Conservation (phyloP, 352 stramenopile genomes). For the Globisporangium cederbergense region DNA sequence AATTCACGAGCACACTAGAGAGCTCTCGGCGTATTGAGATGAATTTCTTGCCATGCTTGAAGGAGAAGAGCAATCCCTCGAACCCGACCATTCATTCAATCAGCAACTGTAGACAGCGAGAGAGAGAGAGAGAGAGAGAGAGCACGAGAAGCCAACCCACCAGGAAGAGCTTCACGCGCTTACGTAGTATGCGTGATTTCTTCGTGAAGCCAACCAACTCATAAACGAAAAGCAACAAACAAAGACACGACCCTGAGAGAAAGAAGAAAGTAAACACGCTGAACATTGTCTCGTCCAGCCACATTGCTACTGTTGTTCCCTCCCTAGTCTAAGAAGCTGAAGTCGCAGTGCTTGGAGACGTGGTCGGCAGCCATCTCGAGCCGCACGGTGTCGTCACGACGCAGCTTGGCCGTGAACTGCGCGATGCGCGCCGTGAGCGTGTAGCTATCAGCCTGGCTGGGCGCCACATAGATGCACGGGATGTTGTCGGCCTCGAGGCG, state of each 20-base stretch:
- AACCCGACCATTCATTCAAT: conserved; percentile 3
- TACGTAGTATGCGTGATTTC: neutral
- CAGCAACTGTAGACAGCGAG: conserved; percentile 13
- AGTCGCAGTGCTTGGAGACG: conserved; percentile 80
- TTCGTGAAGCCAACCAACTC: neutral
- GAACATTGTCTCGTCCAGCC: neutral
- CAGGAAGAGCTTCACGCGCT: too few species aligned
- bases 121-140: neutral
- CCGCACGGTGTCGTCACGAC: conserved; percentile 64
- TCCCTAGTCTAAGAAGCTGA: conserved; percentile 54
- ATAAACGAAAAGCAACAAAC: neutral
- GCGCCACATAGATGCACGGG: conserved; percentile 85
- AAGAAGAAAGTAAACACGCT: neutral
- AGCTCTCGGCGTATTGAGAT: neutral
- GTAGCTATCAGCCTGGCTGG: conserved; percentile 84
- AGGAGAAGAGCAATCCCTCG: neutral
- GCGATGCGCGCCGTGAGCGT: conserved; percentile 76
- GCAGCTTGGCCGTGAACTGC: conserved; percentile 82
- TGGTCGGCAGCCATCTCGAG: conserved; percentile 79
- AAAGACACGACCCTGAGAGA: conserved; percentile 1
- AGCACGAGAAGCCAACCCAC: too few species aligned
- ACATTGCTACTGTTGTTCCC: neutral
- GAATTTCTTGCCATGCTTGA: neutral
- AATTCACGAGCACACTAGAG: conserved; percentile 2
- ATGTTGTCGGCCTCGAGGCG: conserved; percentile 81